These are phyloP conservation scores for Vigna unguiculata DNA, from an alignment of 306 rosid genomes.

Conservation along the genomic window DNA sequence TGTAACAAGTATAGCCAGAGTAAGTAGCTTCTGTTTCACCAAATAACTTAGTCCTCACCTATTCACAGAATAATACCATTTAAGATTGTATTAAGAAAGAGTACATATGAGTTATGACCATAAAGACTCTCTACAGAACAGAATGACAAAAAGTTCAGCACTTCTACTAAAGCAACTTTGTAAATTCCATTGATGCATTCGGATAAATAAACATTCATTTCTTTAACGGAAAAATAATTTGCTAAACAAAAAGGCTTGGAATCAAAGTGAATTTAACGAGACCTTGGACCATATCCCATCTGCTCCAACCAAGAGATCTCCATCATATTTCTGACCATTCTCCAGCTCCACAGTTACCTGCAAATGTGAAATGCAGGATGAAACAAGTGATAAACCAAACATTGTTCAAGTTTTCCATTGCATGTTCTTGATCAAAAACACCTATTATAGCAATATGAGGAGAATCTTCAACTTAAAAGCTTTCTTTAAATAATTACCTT, in stretches of 20 bases:
- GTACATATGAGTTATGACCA: not conserved
- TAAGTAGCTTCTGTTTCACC: conserved; percentile 72
- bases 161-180: conserved; percentile 4
- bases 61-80: conserved; percentile 37
- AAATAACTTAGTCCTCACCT: conserved; percentile 86
- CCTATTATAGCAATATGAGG: conserved; percentile 8
- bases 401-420: conserved; percentile 2
- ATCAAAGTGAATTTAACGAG: conserved; percentile 25
- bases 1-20: conserved; percentile 96
- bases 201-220: not conserved
- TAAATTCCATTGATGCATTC: conserved; percentile 19
- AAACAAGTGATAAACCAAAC: conserved; percentile 39
- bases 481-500: conserved; percentile 67
- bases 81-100: conserved; percentile 21
- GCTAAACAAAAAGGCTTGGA: conserved; percentile 16
- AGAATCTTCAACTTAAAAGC: conserved; percentile 40
- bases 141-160: conserved; percentile 4
- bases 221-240: not conserved
- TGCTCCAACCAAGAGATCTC: conserved; percentile 95
- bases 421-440: conserved; percentile 32
- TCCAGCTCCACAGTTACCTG: conserved; percentile 86
- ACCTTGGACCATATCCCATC: conserved; percentile 99
- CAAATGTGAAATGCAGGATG: conserved; percentile 36
- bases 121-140: conserved; percentile 23
- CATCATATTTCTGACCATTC: conserved; percentile 81